phyloP scores from a whole-genome alignment of 345 rosid species.

The Hibiscus syriacus region DNA sequence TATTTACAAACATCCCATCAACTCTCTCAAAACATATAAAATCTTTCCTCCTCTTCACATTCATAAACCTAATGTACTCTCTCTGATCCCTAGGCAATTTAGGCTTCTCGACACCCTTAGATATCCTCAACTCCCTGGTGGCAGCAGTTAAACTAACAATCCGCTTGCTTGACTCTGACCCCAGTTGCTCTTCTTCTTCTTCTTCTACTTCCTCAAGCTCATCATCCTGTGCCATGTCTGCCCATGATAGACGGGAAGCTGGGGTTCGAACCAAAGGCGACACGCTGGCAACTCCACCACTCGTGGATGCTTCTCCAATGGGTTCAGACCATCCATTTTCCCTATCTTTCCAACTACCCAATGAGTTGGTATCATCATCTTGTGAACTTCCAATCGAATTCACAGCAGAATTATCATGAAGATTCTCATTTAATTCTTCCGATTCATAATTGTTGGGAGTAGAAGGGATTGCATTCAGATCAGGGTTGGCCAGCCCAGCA shows the following conservation, averaged over 20 bases:
- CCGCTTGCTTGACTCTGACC: slow-evolving; percentile 21
- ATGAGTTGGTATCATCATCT: slow-evolving; percentile 35
- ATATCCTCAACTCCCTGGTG: too few species aligned
- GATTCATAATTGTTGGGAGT: slow-evolving; percentile 10
- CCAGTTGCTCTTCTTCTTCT: slow-evolving; percentile 4
- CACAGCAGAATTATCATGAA: slow-evolving; percentile 19
- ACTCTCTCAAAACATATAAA: too few species aligned
- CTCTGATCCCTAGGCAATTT: slow-evolving; percentile 59
- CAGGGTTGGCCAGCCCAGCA: neutral
- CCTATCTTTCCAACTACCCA: slow-evolving; percentile 58
- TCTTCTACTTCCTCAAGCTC: slow-evolving; percentile 57
- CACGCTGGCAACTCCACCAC: slow-evolving; percentile 15
- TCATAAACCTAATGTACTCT: slow-evolving; percentile 54
- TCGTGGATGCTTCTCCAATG: slow-evolving; percentile 29
- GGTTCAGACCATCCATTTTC: slow-evolving; percentile 26
- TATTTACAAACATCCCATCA: slow-evolving; percentile 43
- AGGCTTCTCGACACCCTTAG: slow-evolving; percentile 49
- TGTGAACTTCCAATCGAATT: slow-evolving; percentile 28
- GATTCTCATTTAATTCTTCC: slow-evolving; percentile 5
- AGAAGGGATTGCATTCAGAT: slow-evolving; percentile 7
- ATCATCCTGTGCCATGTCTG: slow-evolving; percentile 90
- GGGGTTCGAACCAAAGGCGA: slow-evolving; percentile 20
- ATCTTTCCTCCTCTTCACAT: too few species aligned
- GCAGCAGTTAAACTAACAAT: slow-evolving; percentile 15
- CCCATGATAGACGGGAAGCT: slow-evolving; percentile 64